Conservation (phyloP, 768 basidiomycete genomes). For the Butyriboletus loyo region DNA sequence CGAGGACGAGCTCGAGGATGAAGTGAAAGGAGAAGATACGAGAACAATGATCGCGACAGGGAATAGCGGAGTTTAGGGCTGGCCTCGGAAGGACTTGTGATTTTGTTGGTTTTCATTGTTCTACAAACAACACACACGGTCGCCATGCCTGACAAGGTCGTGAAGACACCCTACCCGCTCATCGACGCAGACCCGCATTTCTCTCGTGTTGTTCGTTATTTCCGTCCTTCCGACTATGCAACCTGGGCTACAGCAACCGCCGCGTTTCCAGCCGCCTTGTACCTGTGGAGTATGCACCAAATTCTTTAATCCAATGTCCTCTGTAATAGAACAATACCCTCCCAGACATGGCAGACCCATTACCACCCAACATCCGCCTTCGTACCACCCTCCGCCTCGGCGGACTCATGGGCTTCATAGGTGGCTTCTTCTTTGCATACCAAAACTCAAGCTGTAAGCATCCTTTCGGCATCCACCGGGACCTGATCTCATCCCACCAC, state of each 20-base stretch:
- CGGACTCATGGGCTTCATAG: constrained; percentile 79
- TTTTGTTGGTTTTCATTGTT: constrained; percentile 4
- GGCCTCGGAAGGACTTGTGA: constrained; percentile 17
- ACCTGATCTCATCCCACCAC: constrained; percentile 11
- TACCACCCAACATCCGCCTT: constrained; percentile 35
- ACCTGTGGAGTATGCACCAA: constrained; percentile 69
- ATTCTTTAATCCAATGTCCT: constrained; percentile 1
- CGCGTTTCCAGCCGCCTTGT: constrained; percentile 77
- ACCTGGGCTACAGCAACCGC: constrained; percentile 78
- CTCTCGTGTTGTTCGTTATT: constrained; percentile 81
- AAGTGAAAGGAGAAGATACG: constrained; percentile 19
- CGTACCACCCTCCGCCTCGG: constrained; percentile 49
- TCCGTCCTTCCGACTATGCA: constrained; percentile 85
- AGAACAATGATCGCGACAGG: constrained; percentile 21
- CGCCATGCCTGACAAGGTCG: constrained; percentile 44
- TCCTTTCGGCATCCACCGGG: constrained; percentile 5
- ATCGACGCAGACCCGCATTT: constrained; percentile 94
- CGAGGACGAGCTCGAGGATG: constrained; percentile 10
- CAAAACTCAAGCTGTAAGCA: constrained; percentile 80
- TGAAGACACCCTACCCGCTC: constrained; percentile 76
- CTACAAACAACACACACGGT: background rate
- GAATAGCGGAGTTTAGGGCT: constrained; percentile 30
- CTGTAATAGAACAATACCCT: constrained; percentile 11
- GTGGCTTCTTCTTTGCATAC: constrained; percentile 92
- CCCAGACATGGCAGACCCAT: constrained; percentile 46